Evolutionary conservation across 108 stramenopile species (phyloP).

Genomic region (Thalassiosira profunda): DNA sequence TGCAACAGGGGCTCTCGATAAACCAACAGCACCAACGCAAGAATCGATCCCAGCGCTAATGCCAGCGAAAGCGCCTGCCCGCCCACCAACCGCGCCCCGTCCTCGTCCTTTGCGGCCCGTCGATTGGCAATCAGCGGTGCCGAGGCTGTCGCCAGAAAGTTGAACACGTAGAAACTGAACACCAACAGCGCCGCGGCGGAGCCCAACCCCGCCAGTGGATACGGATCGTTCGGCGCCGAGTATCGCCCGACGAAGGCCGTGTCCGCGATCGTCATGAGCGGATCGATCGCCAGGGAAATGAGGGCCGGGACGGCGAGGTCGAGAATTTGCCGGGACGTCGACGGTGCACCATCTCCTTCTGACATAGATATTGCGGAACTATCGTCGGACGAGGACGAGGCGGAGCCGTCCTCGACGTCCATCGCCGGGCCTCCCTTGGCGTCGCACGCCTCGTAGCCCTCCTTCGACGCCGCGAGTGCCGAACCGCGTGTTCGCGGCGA

Average conservation of each 20-base stretch:
- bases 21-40: slow-evolving; percentile 45
- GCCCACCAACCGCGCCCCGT: slow-evolving; percentile 62
- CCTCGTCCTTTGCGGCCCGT: slow-evolving; percentile 60
- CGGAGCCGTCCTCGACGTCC: too few species aligned
- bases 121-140: slow-evolving; percentile 76
- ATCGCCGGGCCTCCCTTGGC: too few species aligned
- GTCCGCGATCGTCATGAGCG: slow-evolving; percentile 86
- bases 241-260: slow-evolving; percentile 87
- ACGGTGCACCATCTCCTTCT: too few species aligned
- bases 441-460: too few species aligned
- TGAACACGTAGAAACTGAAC: slow-evolving; percentile 85
- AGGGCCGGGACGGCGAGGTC: slow-evolving; percentile 77
- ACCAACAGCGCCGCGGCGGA: slow-evolving; percentile 79
- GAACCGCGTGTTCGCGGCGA: too few species aligned
- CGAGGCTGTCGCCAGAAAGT: slow-evolving; percentile 86
- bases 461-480: too few species aligned
- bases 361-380: too few species aligned
- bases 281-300: slow-evolving; percentile 79
- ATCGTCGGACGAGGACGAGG: too few species aligned
- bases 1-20: slow-evolving; percentile 58
- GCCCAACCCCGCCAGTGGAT: slow-evolving; percentile 82
- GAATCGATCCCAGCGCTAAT: slow-evolving; percentile 49
- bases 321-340: slow-evolving; percentile 54
- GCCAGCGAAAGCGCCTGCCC: slow-evolving; percentile 84
- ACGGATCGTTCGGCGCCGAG: slow-evolving; percentile 51